phyloP scores from a whole-genome alignment of 768 basidiomycete genomes.

The Trametes villosa region DNA sequence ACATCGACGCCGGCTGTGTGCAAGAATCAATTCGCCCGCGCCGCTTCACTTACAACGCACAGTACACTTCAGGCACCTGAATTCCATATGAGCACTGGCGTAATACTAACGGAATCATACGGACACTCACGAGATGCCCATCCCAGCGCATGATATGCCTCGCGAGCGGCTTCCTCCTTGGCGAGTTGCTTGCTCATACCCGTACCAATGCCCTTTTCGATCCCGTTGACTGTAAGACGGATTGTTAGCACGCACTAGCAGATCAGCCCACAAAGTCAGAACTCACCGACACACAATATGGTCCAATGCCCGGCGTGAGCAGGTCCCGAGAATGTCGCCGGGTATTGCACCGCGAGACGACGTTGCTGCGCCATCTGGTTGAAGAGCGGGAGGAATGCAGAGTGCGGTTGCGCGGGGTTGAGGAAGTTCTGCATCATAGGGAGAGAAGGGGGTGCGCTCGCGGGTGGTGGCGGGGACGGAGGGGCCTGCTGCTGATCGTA shows the following conservation, averaged over 20 bases:
- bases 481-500: slow-evolving; percentile 38
- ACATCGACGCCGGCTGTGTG: too few species aligned
- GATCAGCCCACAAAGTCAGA: not conserved
- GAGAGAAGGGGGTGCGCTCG: slow-evolving; percentile 29
- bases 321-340: slow-evolving; percentile 64
- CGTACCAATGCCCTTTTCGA: slow-evolving; percentile 65
- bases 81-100: too few species aligned
- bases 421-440: slow-evolving; percentile 56
- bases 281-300: slow-evolving; percentile 70
- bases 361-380: slow-evolving; percentile 75
- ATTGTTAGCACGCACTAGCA: not conserved
- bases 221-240: slow-evolving; percentile 60
- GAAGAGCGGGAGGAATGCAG: slow-evolving; percentile 74
- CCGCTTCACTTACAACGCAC: too few species aligned
- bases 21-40: too few species aligned
- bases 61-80: slow-evolving; percentile 5
- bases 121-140: slow-evolving; percentile 54
- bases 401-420: slow-evolving; percentile 62
- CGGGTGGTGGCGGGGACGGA: slow-evolving; percentile 44
- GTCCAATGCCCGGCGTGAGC: slow-evolving; percentile 71
- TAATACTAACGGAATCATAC: too few species aligned
- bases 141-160: slow-evolving; percentile 76
- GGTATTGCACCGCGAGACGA: slow-evolving; percentile 63
- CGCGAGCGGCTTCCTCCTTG: slow-evolving; percentile 76
- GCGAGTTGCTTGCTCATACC: slow-evolving; percentile 75